These are phyloP conservation scores for Alternaria conjuncta DNA, from an alignment of 2,329 filamentous ascomycete genomes.

Conservation along the genomic window DNA sequence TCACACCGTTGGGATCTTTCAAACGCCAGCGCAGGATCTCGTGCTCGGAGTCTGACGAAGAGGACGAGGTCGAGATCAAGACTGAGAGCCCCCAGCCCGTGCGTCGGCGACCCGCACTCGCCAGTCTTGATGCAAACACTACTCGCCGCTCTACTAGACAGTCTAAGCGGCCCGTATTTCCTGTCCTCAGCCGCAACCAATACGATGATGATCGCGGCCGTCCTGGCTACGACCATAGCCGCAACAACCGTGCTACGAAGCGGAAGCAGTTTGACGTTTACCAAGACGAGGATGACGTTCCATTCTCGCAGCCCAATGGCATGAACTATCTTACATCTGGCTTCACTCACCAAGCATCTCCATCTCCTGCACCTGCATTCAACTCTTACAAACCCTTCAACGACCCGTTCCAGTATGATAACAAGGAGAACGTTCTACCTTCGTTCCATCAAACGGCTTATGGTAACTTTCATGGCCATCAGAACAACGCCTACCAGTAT, in stretches of 20 bases:
- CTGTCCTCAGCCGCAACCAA: conserved; percentile 26
- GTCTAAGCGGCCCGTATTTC: conserved; percentile 26
- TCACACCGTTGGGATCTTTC: conserved; percentile 54
- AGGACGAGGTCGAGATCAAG: conserved; percentile 48
- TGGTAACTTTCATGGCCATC: conserved; percentile 33
- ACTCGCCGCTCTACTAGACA: conserved; percentile 39
- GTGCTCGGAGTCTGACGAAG: conserved; percentile 50
- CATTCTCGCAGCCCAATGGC: conserved; percentile 40
- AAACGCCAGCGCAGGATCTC: conserved; percentile 54
- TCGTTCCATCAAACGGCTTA: conserved; percentile 31
- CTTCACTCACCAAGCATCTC: conserved; percentile 35
- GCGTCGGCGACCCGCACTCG: conserved; percentile 37
- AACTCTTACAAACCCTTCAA: conserved; percentile 36
- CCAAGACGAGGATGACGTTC: conserved; percentile 43
- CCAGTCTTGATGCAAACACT: conserved; percentile 41
- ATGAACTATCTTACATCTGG: conserved; percentile 46
- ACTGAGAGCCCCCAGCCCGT: conserved; percentile 40
- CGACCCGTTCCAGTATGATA: conserved; percentile 39
- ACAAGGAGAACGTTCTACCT: conserved; percentile 43
- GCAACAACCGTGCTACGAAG: conserved; percentile 37
- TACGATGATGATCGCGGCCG: conserved; percentile 42
- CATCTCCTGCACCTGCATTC: conserved; percentile 31
- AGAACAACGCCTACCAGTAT: conserved; percentile 32
- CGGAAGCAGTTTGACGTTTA: conserved; percentile 52
- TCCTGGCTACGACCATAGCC: conserved; percentile 40